Conservation (phyloP, 352 stramenopile genomes). For the Globisporangium ultimum region DNA sequence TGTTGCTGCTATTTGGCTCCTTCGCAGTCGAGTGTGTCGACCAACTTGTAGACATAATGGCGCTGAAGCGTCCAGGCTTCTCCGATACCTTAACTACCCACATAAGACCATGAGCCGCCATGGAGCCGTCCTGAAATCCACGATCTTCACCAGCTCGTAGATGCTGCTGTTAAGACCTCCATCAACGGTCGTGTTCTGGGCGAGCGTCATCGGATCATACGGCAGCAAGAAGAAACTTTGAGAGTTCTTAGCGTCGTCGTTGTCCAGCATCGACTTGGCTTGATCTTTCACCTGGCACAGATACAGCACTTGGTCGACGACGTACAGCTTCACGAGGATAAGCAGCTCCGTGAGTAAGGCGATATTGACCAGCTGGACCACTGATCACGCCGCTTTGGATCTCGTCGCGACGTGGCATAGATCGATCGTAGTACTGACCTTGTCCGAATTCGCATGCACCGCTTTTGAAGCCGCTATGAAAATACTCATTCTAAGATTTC, state of each 20-base stretch:
- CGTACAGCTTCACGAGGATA: not conserved
- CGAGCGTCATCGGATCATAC: slow-evolving; percentile 1
- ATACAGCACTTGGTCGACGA: not conserved
- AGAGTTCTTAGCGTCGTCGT: not conserved
- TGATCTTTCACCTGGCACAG: not conserved
- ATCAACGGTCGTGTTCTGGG: not conserved
- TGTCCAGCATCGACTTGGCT: not conserved
- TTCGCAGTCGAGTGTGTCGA: too few relatives aligned
- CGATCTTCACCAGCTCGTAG: not conserved
- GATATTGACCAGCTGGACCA: slow-evolving; percentile 16
- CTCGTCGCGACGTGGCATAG: slow-evolving; percentile 1
- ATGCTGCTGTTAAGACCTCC: not conserved
- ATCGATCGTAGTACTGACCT: not conserved
- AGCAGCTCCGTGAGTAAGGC: not conserved
- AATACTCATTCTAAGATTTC: slow-evolving; percentile 1
- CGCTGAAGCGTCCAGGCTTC: too few relatives aligned
- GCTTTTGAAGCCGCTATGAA: not conserved
- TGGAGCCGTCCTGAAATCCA: slow-evolving; percentile 1
- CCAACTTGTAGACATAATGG: too few relatives aligned
- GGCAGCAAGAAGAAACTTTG: not conserved
- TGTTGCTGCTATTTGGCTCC: not conserved
- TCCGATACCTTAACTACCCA: not conserved
- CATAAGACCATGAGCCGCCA: slow-evolving; percentile 5
- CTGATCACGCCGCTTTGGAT: slow-evolving; percentile 12
- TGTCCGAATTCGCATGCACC: not conserved